Percentiles rank a stretch among this genome's conserved stretches.
Conservation (phyloP, 2,329 filamentous ascomycete genomes). For the Tolypocladium album region DNA sequence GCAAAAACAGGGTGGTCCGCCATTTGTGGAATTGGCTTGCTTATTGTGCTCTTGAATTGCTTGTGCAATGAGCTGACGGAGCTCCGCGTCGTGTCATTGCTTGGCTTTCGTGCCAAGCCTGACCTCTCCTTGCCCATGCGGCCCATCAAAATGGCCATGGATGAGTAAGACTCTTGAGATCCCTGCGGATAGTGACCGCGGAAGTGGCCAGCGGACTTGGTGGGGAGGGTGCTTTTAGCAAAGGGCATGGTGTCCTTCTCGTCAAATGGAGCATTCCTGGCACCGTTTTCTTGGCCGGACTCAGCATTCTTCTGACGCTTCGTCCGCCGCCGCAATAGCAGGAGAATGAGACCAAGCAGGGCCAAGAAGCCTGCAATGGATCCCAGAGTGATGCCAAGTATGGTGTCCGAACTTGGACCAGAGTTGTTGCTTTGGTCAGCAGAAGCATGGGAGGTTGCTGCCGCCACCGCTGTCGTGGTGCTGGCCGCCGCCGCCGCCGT, state of each 20-base stretch:
- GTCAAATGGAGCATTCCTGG: conserved; percentile 33
- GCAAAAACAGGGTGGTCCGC: conserved; percentile 19
- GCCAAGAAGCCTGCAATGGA: conserved; percentile 65
- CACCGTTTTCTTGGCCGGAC: conserved; percentile 30
- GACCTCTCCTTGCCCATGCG: conserved; percentile 38
- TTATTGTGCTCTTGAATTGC: conserved; percentile 51
- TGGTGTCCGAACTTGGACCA: conserved; percentile 35
- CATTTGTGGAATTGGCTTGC: conserved; percentile 46
- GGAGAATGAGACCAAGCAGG: conserved; percentile 60
- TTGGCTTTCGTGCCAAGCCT: conserved; percentile 39
- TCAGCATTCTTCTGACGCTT: conserved; percentile 41
- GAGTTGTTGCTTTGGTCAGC: conserved; percentile 12
- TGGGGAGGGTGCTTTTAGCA: conserved; percentile 28
- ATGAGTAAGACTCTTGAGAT: conserved; percentile 49
- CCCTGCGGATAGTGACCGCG: conserved; percentile 40
- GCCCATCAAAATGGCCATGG: conserved; percentile 56
- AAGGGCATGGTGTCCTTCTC: conserved; percentile 48
- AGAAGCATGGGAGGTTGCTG: neutral
- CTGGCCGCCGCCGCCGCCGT: conserved; percentile 11
- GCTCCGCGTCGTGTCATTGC: conserved; percentile 39
- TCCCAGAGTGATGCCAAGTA: conserved; percentile 74
- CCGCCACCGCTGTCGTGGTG: neutral
- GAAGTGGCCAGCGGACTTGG: conserved; percentile 25
- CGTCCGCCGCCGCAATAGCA: conserved; percentile 42
- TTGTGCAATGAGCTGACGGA: conserved; percentile 47